Percentiles rank a stretch among this genome's conserved stretches.
These are phyloP conservation scores for Claviceps africana DNA, from an alignment of 2,329 filamentous ascomycete genomes.

Conservation along the genomic window DNA sequence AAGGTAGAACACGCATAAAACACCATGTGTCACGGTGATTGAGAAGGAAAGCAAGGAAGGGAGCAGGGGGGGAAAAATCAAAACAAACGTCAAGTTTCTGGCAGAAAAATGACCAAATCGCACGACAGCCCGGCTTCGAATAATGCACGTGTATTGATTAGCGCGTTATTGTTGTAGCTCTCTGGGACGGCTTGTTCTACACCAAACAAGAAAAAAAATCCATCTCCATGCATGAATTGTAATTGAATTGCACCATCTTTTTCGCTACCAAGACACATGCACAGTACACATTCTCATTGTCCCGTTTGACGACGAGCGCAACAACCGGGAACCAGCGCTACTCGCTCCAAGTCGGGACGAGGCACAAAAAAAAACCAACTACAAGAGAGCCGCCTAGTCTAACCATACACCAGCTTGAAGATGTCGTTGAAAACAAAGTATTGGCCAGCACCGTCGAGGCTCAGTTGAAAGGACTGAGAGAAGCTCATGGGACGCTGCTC, in stretches of 20 bases:
- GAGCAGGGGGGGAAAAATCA: too few relatives aligned
- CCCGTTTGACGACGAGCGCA: not conserved
- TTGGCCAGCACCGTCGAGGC: slow-evolving; percentile 50
- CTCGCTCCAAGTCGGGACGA: not conserved
- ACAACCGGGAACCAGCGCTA: not conserved
- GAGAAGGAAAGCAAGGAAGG: too few relatives aligned
- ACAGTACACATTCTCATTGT: not conserved
- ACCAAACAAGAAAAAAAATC: too few relatives aligned
- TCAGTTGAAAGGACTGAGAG: slow-evolving; percentile 76
- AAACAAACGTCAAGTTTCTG: not conserved
- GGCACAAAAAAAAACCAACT: not conserved
- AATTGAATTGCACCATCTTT: slow-evolving; percentile 1
- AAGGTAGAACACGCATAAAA: too few relatives aligned
- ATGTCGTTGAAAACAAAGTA: slow-evolving; percentile 91
- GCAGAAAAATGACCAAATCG: not conserved
- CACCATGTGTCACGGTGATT: too few relatives aligned
- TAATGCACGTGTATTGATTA: not conserved
- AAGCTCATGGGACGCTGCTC: slow-evolving; percentile 81
- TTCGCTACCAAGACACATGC: not conserved
- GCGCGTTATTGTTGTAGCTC: not conserved
- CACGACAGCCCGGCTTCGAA: not conserved
- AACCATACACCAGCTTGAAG: slow-evolving; percentile 75
- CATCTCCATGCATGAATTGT: slow-evolving; percentile 1
- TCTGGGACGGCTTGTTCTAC: not conserved
- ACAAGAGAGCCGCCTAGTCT: slow-evolving; percentile 7